phyloP scores from a whole-genome alignment of 129 eudicot genomes.

The Daucus carota region DNA sequence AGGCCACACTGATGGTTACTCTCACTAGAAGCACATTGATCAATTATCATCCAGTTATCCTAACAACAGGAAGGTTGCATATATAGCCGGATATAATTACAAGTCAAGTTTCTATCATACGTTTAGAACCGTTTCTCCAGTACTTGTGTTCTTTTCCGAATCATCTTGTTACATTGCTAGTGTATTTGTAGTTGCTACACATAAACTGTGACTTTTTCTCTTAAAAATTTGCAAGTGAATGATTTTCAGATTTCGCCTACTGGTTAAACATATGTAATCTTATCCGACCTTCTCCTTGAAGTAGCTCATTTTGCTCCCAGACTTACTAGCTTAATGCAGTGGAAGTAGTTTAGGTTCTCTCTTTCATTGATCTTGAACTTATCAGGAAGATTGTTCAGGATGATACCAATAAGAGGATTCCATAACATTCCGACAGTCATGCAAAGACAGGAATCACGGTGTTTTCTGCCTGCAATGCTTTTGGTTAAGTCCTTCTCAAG shows the following conservation, averaged over 20 bases:
- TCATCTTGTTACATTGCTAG: not conserved
- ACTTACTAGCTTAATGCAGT: not conserved
- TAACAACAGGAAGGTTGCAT: not conserved
- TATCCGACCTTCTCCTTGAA: too few species aligned
- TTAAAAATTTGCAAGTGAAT: not conserved
- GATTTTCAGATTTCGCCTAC: too few species aligned
- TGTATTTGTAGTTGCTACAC: not conserved
- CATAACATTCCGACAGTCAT: not conserved
- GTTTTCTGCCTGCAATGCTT: not conserved
- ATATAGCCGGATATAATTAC: not conserved
- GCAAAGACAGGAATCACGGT: not conserved
- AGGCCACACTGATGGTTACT: conserved; percentile 14
- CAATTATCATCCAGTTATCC: not conserved
- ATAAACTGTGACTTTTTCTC: not conserved
- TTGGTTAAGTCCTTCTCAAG: not conserved
- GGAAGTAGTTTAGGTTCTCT: not conserved
- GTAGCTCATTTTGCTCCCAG: not conserved
- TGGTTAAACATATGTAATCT: too few species aligned
- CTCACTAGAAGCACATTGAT: too few species aligned
- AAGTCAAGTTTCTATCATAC: not conserved
- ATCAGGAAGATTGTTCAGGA: not conserved
- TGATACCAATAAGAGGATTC: not conserved
- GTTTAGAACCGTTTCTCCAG: not conserved
- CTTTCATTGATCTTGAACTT: not conserved
- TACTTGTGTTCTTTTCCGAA: too few species aligned